phyloP scores from a whole-genome alignment of 192 early-diverging fungal species.

The Gonapodya sp. region DNA sequence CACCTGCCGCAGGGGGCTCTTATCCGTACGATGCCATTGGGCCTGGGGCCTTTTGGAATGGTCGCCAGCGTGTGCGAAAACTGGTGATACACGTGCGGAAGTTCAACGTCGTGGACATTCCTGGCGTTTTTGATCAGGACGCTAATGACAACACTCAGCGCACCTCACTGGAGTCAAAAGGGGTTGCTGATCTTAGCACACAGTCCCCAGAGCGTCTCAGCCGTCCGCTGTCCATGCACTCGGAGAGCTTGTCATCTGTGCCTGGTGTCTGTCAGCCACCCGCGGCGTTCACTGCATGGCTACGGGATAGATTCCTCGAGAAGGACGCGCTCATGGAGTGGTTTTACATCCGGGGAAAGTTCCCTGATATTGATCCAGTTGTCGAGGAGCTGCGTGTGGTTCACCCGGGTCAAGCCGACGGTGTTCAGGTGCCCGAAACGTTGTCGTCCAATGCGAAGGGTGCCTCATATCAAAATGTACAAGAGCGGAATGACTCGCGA shows the following conservation, averaged over 20 bases:
- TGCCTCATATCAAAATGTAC: neutral
- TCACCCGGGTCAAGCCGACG: too few relatives aligned
- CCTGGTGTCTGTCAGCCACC: neutral
- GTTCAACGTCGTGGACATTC: neutral
- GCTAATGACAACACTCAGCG: neutral
- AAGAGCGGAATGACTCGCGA: neutral
- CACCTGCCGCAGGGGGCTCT: neutral
- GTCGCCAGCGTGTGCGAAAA: neutral
- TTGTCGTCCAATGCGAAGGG: too few relatives aligned
- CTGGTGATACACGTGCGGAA: neutral
- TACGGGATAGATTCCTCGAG: constrained; percentile 63
- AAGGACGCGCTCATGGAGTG: constrained; percentile 73
- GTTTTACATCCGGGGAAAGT: constrained; percentile 67
- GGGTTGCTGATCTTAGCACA: too few relatives aligned
- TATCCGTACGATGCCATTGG: neutral
- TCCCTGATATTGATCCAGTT: constrained; percentile 30
- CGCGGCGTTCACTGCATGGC: constrained; percentile 56
- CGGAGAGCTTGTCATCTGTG: neutral
- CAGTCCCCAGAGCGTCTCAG: neutral
- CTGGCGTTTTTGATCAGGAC: neutral
- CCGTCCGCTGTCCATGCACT: neutral
- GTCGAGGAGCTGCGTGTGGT: too few relatives aligned
- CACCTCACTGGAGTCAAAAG: neutral
- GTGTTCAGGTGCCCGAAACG: too few relatives aligned
- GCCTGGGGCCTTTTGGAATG: neutral